Conservation (phyloP, 768 basidiomycete genomes). For the Kwoniella europaea region DNA sequence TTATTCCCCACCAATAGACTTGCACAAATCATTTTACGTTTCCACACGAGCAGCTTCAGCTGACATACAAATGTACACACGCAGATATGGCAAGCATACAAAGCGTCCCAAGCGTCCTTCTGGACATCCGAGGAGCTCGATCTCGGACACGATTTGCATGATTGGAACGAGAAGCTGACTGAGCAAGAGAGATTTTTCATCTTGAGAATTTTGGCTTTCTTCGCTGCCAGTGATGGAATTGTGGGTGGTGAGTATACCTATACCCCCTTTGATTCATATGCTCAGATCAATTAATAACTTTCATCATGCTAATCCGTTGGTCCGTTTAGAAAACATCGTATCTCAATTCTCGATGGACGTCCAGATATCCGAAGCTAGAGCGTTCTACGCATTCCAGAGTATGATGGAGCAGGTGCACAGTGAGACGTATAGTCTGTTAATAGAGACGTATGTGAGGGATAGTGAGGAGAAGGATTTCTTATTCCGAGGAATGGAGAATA, state of each 20-base stretch:
- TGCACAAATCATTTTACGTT: no score
- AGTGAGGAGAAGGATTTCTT: constrained; percentile 54
- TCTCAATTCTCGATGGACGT: constrained; percentile 57
- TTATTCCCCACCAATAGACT: background rate
- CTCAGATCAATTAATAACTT: background rate
- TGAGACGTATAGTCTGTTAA: constrained; percentile 58
- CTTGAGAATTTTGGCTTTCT: constrained; percentile 72
- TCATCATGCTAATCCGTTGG: constrained; percentile 5
- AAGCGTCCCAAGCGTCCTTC: constrained; percentile 56
- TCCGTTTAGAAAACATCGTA: constrained; percentile 53
- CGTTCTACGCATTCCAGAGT: constrained; percentile 57
- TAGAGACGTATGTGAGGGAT: constrained; percentile 58
- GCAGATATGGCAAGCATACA: constrained; percentile 59
- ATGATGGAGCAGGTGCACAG: constrained; percentile 59
- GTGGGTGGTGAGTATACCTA: constrained; percentile 42
- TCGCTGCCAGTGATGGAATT: constrained; percentile 72
- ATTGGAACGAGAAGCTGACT: constrained; percentile 59
- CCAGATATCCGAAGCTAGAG: constrained; percentile 57
- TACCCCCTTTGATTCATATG: background rate
- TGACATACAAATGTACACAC: background rate
- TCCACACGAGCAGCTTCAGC: background rate
- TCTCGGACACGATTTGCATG: constrained; percentile 56
- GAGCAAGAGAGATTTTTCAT: constrained; percentile 59
- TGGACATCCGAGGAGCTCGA: constrained; percentile 59
- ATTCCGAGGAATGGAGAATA: constrained; percentile 57